Percentiles rank a stretch among this genome's conserved stretches.
Conservation (phyloP, 2,329 filamentous ascomycete genomes). For the Epichloe sibirici region DNA sequence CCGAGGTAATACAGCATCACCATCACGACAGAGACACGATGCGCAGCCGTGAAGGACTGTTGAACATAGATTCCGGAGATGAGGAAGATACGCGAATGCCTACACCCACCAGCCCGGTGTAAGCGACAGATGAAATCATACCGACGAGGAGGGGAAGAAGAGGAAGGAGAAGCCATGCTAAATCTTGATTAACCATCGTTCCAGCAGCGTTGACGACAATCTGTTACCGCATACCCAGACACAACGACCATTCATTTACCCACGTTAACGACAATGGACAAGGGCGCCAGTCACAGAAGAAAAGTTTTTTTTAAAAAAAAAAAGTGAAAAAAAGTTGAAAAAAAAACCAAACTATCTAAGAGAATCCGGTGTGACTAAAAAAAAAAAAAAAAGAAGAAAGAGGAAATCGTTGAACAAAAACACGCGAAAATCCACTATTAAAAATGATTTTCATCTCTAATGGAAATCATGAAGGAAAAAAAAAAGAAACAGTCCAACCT, state of each 20-base stretch:
- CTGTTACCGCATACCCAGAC: not conserved
- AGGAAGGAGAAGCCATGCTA: not conserved
- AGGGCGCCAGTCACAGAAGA: not conserved
- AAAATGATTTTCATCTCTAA: not conserved
- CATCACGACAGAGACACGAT: conserved; percentile 30
- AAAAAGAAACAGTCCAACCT: conserved; percentile 7
- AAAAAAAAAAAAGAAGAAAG: conserved; percentile 1
- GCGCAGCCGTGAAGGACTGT: conserved; percentile 39
- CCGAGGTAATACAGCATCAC: conserved; percentile 48
- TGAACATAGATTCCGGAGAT: conserved; percentile 29
- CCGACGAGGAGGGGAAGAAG: not conserved
- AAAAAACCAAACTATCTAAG: not conserved
- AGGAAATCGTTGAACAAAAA: not conserved
- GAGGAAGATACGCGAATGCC: conserved; percentile 19
- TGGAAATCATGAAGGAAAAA: not conserved
- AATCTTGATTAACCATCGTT: not conserved
- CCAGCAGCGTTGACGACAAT: not conserved
- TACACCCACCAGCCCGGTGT: conserved; percentile 5
- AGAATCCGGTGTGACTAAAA: not conserved
- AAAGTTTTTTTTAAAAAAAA: not conserved
- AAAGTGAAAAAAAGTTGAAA: not conserved
- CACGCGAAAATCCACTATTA: conserved; percentile 4
- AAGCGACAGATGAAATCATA: not conserved
- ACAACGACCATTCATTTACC: not conserved
- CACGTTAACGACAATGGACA: no score